phyloP scores from a whole-genome alignment of 78 protist genomes.

The Polysphondylium violaceum region DNA sequence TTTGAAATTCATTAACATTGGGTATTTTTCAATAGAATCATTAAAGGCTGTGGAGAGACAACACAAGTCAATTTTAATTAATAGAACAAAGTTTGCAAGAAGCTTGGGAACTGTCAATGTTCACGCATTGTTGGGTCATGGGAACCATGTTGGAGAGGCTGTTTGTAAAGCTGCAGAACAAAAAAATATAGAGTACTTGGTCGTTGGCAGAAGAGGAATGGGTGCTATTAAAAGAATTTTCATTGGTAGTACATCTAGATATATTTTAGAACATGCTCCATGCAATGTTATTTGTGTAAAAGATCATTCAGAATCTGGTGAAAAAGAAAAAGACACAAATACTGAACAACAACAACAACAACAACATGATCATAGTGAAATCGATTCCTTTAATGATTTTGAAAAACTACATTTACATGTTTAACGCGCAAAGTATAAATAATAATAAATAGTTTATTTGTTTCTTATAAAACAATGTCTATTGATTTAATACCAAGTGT shows the following conservation, averaged over 20 bases:
- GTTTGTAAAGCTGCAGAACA: slow-evolving; percentile 54
- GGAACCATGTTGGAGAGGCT: slow-evolving; percentile 69
- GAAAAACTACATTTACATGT: slow-evolving; percentile 62
- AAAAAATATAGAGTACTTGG: slow-evolving; percentile 56
- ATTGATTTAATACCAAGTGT: no score
- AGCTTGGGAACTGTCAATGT: slow-evolving; percentile 33
- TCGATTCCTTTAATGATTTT: slow-evolving; percentile 26
- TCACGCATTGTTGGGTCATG: slow-evolving; percentile 65
- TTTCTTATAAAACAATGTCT: no score
- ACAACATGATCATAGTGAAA: slow-evolving; percentile 1
- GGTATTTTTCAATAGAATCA: slow-evolving; percentile 6
- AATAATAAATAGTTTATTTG: no score
- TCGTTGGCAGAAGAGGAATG: slow-evolving; percentile 79
- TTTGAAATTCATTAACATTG: neutral
- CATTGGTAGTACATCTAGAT: slow-evolving; percentile 75
- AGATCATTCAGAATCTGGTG: slow-evolving; percentile 8
- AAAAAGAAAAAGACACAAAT: neutral
- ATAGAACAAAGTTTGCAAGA: slow-evolving; percentile 23
- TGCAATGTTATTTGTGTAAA: slow-evolving; percentile 80
- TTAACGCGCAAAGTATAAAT: no score
- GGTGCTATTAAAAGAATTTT: slow-evolving; percentile 76
- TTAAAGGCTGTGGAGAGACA: slow-evolving; percentile 56
- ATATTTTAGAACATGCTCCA: slow-evolving; percentile 68
- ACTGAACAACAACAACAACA: neutral
- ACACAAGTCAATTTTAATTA: slow-evolving; percentile 17